These are phyloP conservation scores for Geum urbanum DNA, from an alignment of 306 rosid genomes.

Conservation along the genomic window DNA sequence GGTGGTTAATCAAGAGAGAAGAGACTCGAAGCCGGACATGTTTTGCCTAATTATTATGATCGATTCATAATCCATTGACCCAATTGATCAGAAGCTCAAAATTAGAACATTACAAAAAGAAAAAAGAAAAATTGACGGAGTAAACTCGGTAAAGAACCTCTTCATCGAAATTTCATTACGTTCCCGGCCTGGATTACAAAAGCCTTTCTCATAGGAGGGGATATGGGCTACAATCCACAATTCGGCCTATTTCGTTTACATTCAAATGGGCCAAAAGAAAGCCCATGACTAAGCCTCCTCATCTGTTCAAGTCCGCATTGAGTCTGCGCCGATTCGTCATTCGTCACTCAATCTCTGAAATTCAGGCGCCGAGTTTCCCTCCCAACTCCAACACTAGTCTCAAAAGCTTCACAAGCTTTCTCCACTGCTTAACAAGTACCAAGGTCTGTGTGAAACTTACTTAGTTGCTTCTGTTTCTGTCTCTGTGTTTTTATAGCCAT, in stretches of 20 bases:
- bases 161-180: no score
- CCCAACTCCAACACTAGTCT: neutral
- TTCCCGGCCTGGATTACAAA: neutral
- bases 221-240: neutral
- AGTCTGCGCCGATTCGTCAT: neutral
- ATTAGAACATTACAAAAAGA: no score
- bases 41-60: constrained; percentile 7
- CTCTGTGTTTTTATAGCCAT: neutral
- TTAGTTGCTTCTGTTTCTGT: neutral
- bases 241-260: no score
- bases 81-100: no score
- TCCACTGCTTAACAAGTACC: neutral
- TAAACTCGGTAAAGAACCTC: no score
- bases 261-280: neutral
- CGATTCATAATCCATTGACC: no score
- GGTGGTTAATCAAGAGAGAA: constrained; percentile 4
- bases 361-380: neutral
- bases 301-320: neutral
- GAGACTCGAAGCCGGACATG: constrained; percentile 18
- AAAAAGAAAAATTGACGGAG: no score
- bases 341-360: neutral
- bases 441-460: neutral
- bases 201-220: no score
- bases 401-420: neutral
- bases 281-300: no score